Evolutionary conservation across 2,329 filamentous ascomycete species (phyloP).

Genomic region (Colletotrichum orchidophilum): DNA sequence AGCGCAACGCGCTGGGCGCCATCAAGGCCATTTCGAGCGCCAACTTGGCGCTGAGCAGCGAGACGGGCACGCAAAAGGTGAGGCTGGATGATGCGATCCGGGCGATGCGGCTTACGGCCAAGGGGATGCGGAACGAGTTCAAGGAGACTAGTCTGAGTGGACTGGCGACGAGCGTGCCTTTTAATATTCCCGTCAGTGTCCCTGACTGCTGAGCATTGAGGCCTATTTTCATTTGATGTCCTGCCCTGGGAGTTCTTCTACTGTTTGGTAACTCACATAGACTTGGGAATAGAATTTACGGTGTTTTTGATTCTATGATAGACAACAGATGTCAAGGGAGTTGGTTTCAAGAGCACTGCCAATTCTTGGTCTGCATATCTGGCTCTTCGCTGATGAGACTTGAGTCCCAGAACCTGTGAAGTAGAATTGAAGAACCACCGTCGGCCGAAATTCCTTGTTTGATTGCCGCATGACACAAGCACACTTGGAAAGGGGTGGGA

Average conservation of each 20-base stretch:
- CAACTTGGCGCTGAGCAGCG: conserved; percentile 56
- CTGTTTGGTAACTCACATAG: not conserved
- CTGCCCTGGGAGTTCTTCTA: too few species aligned
- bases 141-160: conserved; percentile 62
- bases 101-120: conserved; percentile 59
- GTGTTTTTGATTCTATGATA: not conserved
- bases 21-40: conserved; percentile 62
- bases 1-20: conserved; percentile 59
- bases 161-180: conserved; percentile 58
- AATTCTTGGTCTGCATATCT: not conserved
- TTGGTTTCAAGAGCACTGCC: not conserved
- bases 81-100: conserved; percentile 60
- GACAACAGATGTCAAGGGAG: not conserved
- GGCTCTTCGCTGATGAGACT: not conserved
- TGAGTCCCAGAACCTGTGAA: not conserved
- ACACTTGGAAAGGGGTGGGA: too few species aligned
- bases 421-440: not conserved
- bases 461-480: not conserved
- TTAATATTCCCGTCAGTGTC: conserved; percentile 61
- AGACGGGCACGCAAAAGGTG: conserved; percentile 57
- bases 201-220: conserved; percentile 53
- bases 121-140: conserved; percentile 63
- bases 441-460: not conserved
- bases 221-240: too few species aligned
- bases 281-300: not conserved